Percentiles rank a stretch among this genome's conserved stretches.
Evolutionary conservation across 1,284 basidiomycete genomes (phyloP).

Genomic region (Cerioporus squamosus): DNA sequence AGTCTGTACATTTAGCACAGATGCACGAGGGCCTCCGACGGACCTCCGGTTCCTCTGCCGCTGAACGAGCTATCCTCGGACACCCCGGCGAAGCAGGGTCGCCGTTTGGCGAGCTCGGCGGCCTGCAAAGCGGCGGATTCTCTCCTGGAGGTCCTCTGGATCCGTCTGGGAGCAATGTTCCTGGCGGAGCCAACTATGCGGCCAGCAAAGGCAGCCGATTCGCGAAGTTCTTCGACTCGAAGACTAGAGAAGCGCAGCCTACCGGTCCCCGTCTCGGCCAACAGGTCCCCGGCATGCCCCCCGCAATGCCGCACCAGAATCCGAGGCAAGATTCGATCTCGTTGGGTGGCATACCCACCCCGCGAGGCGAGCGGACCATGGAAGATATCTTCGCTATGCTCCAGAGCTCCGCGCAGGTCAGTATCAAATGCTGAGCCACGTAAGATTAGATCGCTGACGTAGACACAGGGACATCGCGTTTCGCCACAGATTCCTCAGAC

Average conservation of each 20-base stretch:
- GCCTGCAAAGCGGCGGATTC: slow-evolving; percentile 16
- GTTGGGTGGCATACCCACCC: slow-evolving; percentile 41
- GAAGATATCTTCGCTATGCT: slow-evolving; percentile 80
- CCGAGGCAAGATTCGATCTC: slow-evolving; percentile 50
- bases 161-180: slow-evolving; percentile 27
- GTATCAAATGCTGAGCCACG: slow-evolving; percentile 17
- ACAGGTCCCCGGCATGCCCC: slow-evolving; percentile 41
- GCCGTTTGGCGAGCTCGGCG: slow-evolving; percentile 32
- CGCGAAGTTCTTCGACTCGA: slow-evolving; percentile 83
- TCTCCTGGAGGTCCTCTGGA: slow-evolving; percentile 25
- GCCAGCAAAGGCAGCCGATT: slow-evolving; percentile 75
- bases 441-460: not conserved
- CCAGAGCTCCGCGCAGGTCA: slow-evolving; percentile 65
- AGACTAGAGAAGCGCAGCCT: slow-evolving; percentile 50
- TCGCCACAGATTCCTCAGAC: slow-evolving; percentile 32
- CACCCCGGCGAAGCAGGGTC: slow-evolving; percentile 41
- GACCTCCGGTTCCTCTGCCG: slow-evolving; percentile 35
- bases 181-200: slow-evolving; percentile 40
- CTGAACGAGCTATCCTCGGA: slow-evolving; percentile 33
- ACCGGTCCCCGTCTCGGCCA: slow-evolving; percentile 43
- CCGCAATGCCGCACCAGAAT: slow-evolving; percentile 48
- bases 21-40: slow-evolving; percentile 42
- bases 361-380: slow-evolving; percentile 60
- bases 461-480: slow-evolving; percentile 33
- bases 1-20: slow-evolving; percentile 32